Evolutionary conservation across 2,329 filamentous ascomycete genomes (phyloP).

Genomic region (Aspergillus udagawae): DNA sequence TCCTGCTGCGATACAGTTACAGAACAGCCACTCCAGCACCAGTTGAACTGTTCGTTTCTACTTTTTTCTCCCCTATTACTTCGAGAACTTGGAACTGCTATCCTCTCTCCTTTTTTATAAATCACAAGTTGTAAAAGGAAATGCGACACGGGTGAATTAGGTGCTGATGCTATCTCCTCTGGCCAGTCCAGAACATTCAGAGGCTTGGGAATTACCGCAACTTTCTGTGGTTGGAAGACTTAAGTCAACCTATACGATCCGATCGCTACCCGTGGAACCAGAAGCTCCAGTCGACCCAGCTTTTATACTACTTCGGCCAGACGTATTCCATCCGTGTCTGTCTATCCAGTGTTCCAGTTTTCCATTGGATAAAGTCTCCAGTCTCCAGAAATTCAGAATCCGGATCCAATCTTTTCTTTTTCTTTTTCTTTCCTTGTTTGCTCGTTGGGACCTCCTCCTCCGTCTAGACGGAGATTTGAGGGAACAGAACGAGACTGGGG

Average conservation of each 20-base stretch:
- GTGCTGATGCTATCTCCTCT: conserved; percentile 4
- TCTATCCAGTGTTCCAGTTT: not conserved
- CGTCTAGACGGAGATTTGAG: not conserved
- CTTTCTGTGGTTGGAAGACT: conserved; percentile 18
- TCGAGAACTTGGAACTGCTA: not conserved
- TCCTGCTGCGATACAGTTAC: conserved; percentile 15
- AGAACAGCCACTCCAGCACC: conserved; percentile 11
- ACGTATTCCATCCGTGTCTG: not conserved
- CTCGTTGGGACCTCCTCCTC: not conserved
- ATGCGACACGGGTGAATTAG: not conserved
- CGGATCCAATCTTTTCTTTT: not conserved
- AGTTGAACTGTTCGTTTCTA: conserved; percentile 8
- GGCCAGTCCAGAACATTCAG: conserved; percentile 9
- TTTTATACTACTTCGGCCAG: conserved; percentile 8
- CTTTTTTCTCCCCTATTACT: not conserved
- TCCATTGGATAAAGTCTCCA: not conserved
- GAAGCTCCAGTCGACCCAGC: conserved; percentile 20
- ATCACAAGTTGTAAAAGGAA: not conserved
- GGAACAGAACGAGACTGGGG: conserved; percentile 9
- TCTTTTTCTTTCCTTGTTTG: not conserved
- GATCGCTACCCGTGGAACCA: conserved; percentile 27
- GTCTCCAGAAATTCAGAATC: not conserved
- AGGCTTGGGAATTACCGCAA: conserved; percentile 28
- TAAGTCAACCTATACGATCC: conserved; percentile 14
- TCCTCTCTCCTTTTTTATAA: not conserved